These are phyloP conservation scores for Dichotomopilus funicola DNA, from an alignment of 2,329 filamentous ascomycete species.

Conservation along the genomic window DNA sequence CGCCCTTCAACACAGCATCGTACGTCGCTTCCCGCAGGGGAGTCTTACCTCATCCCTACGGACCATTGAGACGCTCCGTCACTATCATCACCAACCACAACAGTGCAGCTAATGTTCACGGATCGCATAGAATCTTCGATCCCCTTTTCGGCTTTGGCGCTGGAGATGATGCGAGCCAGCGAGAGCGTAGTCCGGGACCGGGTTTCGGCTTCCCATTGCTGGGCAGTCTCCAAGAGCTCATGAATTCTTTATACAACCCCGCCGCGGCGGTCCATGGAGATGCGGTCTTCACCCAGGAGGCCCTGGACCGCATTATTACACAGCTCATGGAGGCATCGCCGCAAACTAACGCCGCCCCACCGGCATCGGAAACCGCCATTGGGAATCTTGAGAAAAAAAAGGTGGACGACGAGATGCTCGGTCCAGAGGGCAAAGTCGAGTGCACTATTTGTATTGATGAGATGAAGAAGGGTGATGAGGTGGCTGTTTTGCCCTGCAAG, in stretches of 20 bases:
- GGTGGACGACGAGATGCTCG: slow-evolving; percentile 64
- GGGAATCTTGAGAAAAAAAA: slow-evolving; percentile 63
- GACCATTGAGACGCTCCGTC: slow-evolving; percentile 4
- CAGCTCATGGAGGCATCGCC: slow-evolving; percentile 81
- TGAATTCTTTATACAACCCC: slow-evolving; percentile 47
- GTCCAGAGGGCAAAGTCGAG: slow-evolving; percentile 61
- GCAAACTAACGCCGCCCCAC: slow-evolving; percentile 70
- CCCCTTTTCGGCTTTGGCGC: slow-evolving; percentile 33
- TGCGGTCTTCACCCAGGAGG: slow-evolving; percentile 85
- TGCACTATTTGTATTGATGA: slow-evolving; percentile 95
- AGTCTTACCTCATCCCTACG: not conserved
- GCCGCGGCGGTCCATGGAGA: slow-evolving; percentile 59
- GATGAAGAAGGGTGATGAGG: slow-evolving; percentile 64
- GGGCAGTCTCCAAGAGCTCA: slow-evolving; percentile 44
- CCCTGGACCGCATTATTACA: slow-evolving; percentile 79
- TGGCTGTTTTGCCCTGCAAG: slow-evolving; percentile 73
- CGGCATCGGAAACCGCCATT: slow-evolving; percentile 71
- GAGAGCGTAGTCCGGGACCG: slow-evolving; percentile 18
- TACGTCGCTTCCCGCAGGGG: slow-evolving; percentile 29
- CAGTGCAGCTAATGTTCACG: slow-evolving; percentile 28
- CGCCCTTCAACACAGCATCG: slow-evolving; percentile 38
- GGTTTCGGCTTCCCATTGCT: slow-evolving; percentile 28
- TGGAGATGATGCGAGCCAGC: slow-evolving; percentile 10
- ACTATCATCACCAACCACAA: not conserved
- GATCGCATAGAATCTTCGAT: slow-evolving; percentile 38